Evolutionary conservation across 176 grass and related monocot genomes (phyloP), one percentile per base, ranked within the genome.

Genomic region (Eremochloa ophiuroides): DNA sequence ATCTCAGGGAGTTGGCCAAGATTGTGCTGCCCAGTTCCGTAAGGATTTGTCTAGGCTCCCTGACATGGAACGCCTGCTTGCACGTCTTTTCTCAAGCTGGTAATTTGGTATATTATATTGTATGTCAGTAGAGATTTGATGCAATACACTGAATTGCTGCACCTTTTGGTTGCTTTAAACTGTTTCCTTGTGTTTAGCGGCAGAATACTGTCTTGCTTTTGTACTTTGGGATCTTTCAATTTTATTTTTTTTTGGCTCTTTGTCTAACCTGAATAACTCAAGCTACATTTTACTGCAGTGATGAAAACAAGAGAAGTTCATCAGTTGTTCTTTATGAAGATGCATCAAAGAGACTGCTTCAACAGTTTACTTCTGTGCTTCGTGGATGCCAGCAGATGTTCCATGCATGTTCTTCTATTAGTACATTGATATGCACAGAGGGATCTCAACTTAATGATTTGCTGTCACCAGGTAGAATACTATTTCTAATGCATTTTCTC

Each of bases 311-410:
- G 76, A 89, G 50, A 80, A 88, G 68, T 94, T 89, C 86, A 26
- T 89, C 85, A 69, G 92, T 94, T 72, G 83, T 98, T 89, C 80
- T 95, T 66, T 98, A 98, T 62, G 95, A 98, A 83, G 95, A 98
- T 81, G 91, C 90, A 87, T 81, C 92, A 89, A 98, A 93, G 79
- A 98, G 86, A 84, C 78, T 86, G 82, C 90, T 98, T 87, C 86
- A 87, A 80, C 90, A 98, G 72, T 95, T 98, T 60, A 88, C 76
- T 83, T 61, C 90, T 80, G 82, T 84, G 56, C 88, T 98, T 72
- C 86, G 84, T 80, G 95, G 95, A 72, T 95, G 95, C 80, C 78
- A 95, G 72, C 69, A 85, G 77, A 98, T 98, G 90, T 86, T 88
- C 31, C 74, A 95, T 79, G 86, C 88, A 77, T 93, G 86, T 83